Conservation (phyloP, 805 yeast species). For the Wickerhamiella domercqiae region DNA sequence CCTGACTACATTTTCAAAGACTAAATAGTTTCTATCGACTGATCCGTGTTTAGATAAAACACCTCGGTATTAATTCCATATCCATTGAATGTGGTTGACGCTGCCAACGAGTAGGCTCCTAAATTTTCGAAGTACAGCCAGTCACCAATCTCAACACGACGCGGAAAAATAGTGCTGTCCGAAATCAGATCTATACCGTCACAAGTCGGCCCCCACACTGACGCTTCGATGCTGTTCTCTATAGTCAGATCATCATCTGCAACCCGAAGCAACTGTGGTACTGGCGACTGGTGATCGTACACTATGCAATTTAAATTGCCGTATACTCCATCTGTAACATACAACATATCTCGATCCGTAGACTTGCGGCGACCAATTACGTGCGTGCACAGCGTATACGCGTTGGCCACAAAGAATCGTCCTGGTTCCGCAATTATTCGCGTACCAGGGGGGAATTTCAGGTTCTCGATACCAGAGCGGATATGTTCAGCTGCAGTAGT, state of each 20-base stretch:
- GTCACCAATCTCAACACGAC: constrained; percentile 65
- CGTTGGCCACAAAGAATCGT: constrained; percentile 69
- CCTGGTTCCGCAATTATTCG: constrained; percentile 85
- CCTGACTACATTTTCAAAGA: too few species aligned
- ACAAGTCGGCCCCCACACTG: constrained; percentile 98
- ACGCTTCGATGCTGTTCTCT: constrained; percentile 20
- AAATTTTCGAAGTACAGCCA: constrained; percentile 74
- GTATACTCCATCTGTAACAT: constrained; percentile 88
- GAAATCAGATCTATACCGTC: constrained; percentile 86
- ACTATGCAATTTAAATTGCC: constrained; percentile 90
- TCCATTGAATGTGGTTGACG: constrained; percentile 88
- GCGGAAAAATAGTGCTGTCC: constrained; percentile 34
- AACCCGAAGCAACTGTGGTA: constrained; percentile 44
- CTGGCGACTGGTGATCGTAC: constrained; percentile 78
- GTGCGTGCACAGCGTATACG: constrained; percentile 71
- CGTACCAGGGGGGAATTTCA: constrained; percentile 38
- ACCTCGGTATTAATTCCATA: constrained; percentile 49
- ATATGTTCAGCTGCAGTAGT: constrained; percentile 39
- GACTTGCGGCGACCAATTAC: constrained; percentile 66
- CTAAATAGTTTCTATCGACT: too few species aligned
- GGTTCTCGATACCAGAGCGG: constrained; percentile 33
- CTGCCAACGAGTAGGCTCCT: constrained; percentile 89
- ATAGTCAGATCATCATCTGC: constrained; percentile 4
- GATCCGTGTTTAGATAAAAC: constrained; percentile 37
- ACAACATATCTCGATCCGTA: constrained; percentile 43